Percentiles rank a stretch among this genome's conserved stretches.
Conservation (phyloP, 495 filamentous ascomycete species). For the Hypoxylon intermedium region DNA sequence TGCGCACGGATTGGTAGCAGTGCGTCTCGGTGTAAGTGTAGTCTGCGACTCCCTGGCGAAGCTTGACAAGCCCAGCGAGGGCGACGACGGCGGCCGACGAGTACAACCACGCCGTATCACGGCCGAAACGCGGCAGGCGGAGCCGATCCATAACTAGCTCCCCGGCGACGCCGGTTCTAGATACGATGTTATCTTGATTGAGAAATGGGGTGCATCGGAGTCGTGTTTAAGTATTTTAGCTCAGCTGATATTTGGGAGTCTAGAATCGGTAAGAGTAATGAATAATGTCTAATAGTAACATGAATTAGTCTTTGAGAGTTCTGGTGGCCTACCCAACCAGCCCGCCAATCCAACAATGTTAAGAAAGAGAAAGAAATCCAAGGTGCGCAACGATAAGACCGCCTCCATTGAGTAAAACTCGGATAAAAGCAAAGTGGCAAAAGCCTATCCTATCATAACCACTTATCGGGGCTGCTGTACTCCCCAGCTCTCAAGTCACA, state of each 20-base stretch:
- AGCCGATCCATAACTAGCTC: conserved; percentile 23
- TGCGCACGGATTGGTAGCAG: conserved; percentile 53
- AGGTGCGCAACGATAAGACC: conserved; percentile 17
- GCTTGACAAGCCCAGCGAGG: conserved; percentile 23
- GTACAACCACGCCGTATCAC: conserved; percentile 28
- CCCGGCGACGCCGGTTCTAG: neutral
- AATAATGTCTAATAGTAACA: too few relatives aligned
- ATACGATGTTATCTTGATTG: neutral
- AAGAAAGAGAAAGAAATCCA: too few relatives aligned
- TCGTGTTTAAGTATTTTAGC: too few relatives aligned
- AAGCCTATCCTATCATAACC: neutral
- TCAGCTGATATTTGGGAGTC: too few relatives aligned
- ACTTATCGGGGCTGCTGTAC: neutral
- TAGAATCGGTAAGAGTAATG: too few relatives aligned
- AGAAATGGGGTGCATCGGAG: neutral
- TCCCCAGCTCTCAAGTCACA: neutral
- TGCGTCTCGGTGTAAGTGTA: conserved; percentile 39
- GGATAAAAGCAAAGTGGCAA: conserved; percentile 8
- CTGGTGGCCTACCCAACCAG: too few relatives aligned
- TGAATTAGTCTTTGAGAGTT: too few relatives aligned
- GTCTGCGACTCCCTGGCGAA: conserved; percentile 21
- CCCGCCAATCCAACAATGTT: neutral
- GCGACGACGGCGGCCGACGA: conserved; percentile 18
- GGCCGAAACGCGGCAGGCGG: conserved; percentile 18
- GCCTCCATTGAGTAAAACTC: conserved; percentile 8